Evolutionary conservation across 805 yeast genomes (phyloP), one percentile per base, ranked within the genome.

Genomic region (Kuraishia molischiana): DNA sequence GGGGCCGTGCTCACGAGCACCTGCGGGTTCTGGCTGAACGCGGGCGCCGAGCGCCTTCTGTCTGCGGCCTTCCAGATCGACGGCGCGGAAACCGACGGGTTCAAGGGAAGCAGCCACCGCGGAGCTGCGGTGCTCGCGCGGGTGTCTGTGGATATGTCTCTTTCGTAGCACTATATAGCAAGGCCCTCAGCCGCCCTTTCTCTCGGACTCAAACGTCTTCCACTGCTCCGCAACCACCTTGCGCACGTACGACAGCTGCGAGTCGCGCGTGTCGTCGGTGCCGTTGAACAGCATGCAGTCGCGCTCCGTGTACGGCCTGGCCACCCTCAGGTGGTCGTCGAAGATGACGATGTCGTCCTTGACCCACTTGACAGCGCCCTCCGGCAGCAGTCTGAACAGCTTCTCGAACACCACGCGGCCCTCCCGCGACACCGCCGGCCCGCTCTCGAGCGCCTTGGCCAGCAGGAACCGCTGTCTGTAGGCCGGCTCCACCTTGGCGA

Each of bases 151-250:
- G 26, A 8, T 11, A 22, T 22, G 26, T n/a, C n/a, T n/a, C n/a
- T n/a, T n/a, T n/a, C n/a, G n/a, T n/a, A n/a, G n/a, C n/a, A n/a
- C n/a, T n/a, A n/a, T n/a, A n/a, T n/a, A n/a, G n/a, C n/a, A n/a
- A n/a, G n/a, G n/a, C n/a, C 26, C 26, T 53, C 40, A 74, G 35
- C 81, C 80, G 17, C 81, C 81, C 49, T 72, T 75, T 44, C 64
- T 62, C 37, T 63, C 65, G 18, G 51, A 44, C 34, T 62, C 69
- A 41, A 70, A 49, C 37, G 61, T 61, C 19, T 55, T 54, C 72
- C 77, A 69, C 11, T 67, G 69, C 36, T 67, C 71, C 40, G 62
- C 66, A 10, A 77, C 72, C 38, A 75, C 64, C 46, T 66, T 70
- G 45, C 63, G 62, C 9, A 77, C 52, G 35, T 55, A 54, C 10